Evolutionary conservation across 306 rosid genomes (phyloP).

Genomic region (Vigna hirtella): DNA sequence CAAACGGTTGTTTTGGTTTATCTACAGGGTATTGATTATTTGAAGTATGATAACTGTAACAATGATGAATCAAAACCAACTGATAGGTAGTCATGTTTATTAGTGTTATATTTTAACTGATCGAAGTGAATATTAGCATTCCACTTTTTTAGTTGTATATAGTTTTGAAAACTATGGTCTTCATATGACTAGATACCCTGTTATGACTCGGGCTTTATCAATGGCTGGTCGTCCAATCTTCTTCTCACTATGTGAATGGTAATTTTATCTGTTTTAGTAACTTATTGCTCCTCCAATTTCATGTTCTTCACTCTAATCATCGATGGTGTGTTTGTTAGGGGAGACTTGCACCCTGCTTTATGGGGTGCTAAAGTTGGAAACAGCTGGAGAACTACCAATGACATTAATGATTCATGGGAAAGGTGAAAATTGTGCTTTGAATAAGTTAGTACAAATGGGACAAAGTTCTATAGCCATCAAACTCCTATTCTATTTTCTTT

Average conservation of each 20-base stretch:
- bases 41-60: constrained; percentile 94
- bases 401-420: constrained; percentile 84
- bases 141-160: background rate
- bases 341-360: constrained; percentile 93
- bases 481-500: background rate
- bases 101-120: background rate
- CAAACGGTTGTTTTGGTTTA: constrained; percentile 9
- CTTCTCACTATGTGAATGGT: constrained; percentile 97
- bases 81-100: constrained; percentile 57
- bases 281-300: background rate
- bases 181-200: constrained; percentile 67
- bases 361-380: constrained; percentile 92
- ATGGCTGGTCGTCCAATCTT: constrained; percentile 87
- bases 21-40: constrained; percentile 90
- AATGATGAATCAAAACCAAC: constrained; percentile 81
- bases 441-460: background rate
- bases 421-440: constrained; percentile 54
- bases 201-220: constrained; percentile 91
- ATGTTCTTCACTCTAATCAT: constrained; percentile 10
- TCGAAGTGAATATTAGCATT: background rate
- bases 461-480: background rate
- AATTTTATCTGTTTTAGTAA: constrained; percentile 2
- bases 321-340: constrained; percentile 58
- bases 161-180: constrained; percentile 9
- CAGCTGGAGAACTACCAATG: constrained; percentile 96